Evolutionary conservation across 2,329 filamentous ascomycete genomes (phyloP).

Genomic region (Tolypocladium endophyticum): DNA sequence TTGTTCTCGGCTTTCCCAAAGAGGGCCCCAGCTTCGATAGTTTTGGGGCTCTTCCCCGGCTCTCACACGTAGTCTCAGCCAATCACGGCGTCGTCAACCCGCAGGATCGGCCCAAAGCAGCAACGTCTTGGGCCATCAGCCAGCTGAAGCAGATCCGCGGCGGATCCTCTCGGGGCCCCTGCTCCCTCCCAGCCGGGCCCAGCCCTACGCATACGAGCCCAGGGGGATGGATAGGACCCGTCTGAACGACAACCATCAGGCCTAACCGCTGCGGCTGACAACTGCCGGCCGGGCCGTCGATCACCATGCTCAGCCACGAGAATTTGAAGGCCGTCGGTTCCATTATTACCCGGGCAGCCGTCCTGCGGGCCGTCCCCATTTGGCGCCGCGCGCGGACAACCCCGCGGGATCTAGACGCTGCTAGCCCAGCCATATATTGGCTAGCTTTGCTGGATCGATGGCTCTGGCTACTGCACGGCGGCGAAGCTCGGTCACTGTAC

Average conservation of each 20-base stretch:
- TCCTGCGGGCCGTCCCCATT: neutral
- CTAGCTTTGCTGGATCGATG: neutral
- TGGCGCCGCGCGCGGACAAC: neutral
- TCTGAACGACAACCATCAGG: neutral
- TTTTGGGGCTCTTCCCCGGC: neutral
- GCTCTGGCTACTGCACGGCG: neutral
- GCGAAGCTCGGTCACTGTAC: neutral
- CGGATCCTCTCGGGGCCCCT: neutral
- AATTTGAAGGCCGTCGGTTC: neutral
- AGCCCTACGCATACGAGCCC: neutral
- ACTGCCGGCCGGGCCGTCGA: neutral
- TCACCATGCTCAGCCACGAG: neutral
- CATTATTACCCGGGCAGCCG: neutral
- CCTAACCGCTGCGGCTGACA: neutral
- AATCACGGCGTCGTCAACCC: neutral
- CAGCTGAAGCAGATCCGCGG: neutral
- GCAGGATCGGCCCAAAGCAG: neutral
- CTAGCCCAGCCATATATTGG: neutral
- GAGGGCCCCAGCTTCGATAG: neutral
- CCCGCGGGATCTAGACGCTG: neutral
- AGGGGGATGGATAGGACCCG: neutral
- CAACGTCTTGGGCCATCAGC: neutral
- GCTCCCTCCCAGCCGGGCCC: neutral
- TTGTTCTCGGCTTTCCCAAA: neutral
- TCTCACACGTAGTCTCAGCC: neutral